These are phyloP conservation scores for Auxenochlorella pyrenoidosa DNA, from an alignment of 139 green algal species.

Conservation along the genomic window DNA sequence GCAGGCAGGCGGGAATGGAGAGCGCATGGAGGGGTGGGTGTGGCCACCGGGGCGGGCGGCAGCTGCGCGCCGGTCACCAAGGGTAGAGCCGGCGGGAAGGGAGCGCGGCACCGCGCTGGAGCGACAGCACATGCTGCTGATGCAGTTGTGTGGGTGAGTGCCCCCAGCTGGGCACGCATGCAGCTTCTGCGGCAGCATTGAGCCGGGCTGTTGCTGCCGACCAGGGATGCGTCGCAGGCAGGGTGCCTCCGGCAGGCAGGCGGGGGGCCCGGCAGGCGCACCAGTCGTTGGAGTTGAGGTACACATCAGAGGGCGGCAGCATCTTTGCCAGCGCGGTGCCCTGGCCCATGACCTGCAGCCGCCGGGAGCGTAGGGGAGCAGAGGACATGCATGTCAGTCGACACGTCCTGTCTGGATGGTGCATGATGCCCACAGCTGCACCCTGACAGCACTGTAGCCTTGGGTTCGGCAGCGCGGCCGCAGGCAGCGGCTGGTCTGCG, in stretches of 20 bases:
- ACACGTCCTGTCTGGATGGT: background rate
- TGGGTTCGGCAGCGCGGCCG: background rate
- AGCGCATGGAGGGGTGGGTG: background rate
- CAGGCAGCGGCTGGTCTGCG: background rate
- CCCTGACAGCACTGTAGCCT: background rate
- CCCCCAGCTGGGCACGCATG: too few species aligned
- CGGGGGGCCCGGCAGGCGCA: background rate
- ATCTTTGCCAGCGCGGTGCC: conserved; percentile 1
- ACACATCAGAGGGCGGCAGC: conserved; percentile 15
- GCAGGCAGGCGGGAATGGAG: background rate
- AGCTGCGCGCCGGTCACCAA: too few species aligned
- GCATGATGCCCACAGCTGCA: background rate
- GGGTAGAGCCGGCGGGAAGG: too few species aligned
- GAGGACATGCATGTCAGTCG: background rate
- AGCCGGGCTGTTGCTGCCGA: too few species aligned
- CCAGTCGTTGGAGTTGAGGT: conserved; percentile 29
- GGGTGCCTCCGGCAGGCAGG: too few species aligned
- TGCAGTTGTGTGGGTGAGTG: too few species aligned
- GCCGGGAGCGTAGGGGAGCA: background rate
- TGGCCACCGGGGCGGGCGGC: too few species aligned
- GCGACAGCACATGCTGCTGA: too few species aligned
- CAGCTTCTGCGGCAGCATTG: too few species aligned
- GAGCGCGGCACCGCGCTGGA: too few species aligned
- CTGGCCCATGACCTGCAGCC: background rate
- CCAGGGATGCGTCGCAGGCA: too few species aligned